Evolutionary conservation across 345 rosid species (phyloP).

Genomic region (Syzygium aqueum): DNA sequence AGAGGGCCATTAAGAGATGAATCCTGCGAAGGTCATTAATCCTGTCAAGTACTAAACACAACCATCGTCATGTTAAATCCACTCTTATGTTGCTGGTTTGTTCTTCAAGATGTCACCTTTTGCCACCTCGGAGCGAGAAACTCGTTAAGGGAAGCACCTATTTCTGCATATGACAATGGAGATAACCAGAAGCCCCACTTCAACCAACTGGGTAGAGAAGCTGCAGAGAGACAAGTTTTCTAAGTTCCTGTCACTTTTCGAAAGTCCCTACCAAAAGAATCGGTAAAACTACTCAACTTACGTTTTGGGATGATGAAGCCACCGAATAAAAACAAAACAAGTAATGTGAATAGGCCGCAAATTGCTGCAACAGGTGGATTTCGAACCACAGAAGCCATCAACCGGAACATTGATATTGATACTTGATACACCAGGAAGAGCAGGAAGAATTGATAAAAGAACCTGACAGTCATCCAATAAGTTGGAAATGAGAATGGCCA

Average conservation of each 20-base stretch:
- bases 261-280: not conserved
- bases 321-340: constrained; percentile 22
- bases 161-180: constrained; percentile 36
- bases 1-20: constrained; percentile 19
- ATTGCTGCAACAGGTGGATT: constrained; percentile 20
- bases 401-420: constrained; percentile 33
- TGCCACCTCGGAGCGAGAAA: constrained; percentile 49
- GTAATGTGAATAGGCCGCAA: constrained; percentile 1
- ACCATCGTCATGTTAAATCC: not conserved
- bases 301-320: constrained; percentile 32
- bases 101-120: constrained; percentile 20
- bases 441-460: constrained; percentile 28
- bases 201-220: constrained; percentile 37
- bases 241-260: not conserved
- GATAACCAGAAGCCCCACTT: constrained; percentile 47
- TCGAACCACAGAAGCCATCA: constrained; percentile 27
- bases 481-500: not conserved
- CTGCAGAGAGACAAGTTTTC: constrained; percentile 11
- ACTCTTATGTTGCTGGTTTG: not conserved
- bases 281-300: constrained; percentile 11
- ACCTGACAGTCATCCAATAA: constrained; percentile 14
- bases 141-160: constrained; percentile 32
- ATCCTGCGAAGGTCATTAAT: constrained; percentile 9
- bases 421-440: constrained; percentile 36
- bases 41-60: not conserved